These are phyloP conservation scores for Apiospora pterosperma DNA, from an alignment of 2,329 filamentous ascomycete genomes.

Conservation along the genomic window DNA sequence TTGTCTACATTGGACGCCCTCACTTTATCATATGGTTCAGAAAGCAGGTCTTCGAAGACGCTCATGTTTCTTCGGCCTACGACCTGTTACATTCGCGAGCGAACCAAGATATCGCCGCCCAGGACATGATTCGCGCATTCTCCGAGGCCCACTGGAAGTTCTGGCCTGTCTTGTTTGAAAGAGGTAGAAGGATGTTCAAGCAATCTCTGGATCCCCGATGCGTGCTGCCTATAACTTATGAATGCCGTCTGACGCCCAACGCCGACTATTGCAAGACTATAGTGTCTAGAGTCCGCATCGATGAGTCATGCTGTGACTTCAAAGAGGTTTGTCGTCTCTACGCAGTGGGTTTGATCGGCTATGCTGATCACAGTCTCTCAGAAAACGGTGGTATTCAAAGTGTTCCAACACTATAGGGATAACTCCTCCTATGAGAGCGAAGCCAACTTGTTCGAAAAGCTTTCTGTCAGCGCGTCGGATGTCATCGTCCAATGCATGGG, in stretches of 20 bases:
- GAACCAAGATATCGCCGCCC: not conserved
- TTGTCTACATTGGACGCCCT: not conserved
- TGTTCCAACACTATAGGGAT: not conserved
- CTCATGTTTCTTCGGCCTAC: no score
- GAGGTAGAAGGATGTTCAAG: not conserved
- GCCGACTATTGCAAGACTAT: not conserved
- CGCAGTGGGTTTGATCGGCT: no score
- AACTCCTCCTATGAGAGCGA: not conserved
- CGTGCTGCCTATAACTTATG: not conserved
- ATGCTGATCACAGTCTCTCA: not conserved
- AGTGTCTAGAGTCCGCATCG: not conserved
- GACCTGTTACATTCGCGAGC: no score
- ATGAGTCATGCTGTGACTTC: not conserved
- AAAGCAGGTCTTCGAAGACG: not conserved
- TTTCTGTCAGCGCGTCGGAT: not conserved
- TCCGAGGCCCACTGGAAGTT: not conserved
- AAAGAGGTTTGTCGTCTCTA: not conserved
- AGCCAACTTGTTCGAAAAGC: not conserved
- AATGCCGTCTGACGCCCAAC: not conserved
- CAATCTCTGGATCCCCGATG: not conserved
- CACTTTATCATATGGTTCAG: not conserved
- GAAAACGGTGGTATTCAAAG: not conserved
- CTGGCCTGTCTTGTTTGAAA: not conserved
- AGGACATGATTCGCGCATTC: not conserved
- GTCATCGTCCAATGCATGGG: not conserved